These are phyloP conservation scores for Grigorovia humatica DNA, from an alignment of 805 yeast species.

Conservation along the genomic window DNA sequence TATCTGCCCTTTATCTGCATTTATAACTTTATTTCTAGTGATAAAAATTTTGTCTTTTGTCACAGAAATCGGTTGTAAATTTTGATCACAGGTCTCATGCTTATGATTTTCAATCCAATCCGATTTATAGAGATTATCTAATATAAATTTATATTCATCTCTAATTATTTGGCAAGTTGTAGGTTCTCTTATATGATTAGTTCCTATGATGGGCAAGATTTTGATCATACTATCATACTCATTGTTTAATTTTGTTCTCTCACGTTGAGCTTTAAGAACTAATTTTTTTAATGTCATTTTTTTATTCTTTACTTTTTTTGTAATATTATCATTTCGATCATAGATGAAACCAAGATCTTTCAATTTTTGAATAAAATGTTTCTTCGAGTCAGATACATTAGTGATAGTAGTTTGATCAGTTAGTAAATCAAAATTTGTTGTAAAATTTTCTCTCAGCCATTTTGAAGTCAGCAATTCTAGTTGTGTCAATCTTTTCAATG, in stretches of 20 bases:
- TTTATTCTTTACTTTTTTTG: not conserved
- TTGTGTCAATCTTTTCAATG: slow-evolving; percentile 65
- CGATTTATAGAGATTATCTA: not conserved
- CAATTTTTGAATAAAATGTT: not conserved
- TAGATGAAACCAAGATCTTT: not conserved
- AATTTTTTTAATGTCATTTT: not conserved
- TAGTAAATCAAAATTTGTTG: not conserved
- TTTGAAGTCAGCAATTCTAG: slow-evolving; percentile 66
- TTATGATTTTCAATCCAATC: not conserved
- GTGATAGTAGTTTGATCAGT: not conserved
- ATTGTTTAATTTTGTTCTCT: not conserved
- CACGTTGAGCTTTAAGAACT: not conserved
- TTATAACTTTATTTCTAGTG: not conserved
- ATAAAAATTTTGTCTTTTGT: not conserved
- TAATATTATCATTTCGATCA: not conserved
- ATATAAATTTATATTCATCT: not conserved
- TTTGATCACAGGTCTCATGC: too few species aligned
- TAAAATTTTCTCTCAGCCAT: slow-evolving; percentile 75
- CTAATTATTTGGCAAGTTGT: not conserved
- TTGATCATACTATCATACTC: not conserved
- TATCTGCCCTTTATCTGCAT: not conserved
- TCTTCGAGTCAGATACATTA: not conserved
- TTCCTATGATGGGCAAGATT: not conserved
- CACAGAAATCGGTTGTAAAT: too few species aligned
- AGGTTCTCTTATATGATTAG: not conserved